Evolutionary conservation across 106 monocot genomes (phyloP).

Genomic region (Xerophyta viscosa): DNA sequence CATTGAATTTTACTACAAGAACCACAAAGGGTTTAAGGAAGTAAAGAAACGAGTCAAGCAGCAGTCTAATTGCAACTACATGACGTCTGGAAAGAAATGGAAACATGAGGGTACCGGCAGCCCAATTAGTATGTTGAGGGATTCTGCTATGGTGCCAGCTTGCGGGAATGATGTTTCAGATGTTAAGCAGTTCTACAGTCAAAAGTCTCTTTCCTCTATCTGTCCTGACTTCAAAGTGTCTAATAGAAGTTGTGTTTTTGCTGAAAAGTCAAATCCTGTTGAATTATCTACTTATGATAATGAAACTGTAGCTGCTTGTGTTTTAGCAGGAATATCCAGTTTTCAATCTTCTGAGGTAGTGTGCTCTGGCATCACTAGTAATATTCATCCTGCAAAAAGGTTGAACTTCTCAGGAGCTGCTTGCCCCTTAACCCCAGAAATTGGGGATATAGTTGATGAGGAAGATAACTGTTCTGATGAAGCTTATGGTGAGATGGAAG

Average conservation of each 20-base stretch:
- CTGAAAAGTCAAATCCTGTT: slow-evolving; percentile 14
- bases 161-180: slow-evolving; percentile 10
- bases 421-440: slow-evolving; percentile 17
- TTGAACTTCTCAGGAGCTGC: slow-evolving; percentile 12
- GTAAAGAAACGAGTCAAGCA: slow-evolving; percentile 55
- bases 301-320: slow-evolving; percentile 42
- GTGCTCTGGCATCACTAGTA: slow-evolving; percentile 57
- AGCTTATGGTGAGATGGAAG: slow-evolving; percentile 36
- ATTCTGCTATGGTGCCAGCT: slow-evolving; percentile 23
- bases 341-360: slow-evolving; percentile 60
- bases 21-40: slow-evolving; percentile 69
- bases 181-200: slow-evolving; percentile 15
- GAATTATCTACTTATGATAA: slow-evolving; percentile 24
- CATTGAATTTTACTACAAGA: slow-evolving; percentile 92
- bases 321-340: slow-evolving; percentile 41
- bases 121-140: slow-evolving; percentile 49
- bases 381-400: slow-evolving; percentile 42
- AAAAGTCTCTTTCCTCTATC: slow-evolving; percentile 7
- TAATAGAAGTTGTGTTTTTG: slow-evolving; percentile 6
- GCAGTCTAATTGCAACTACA: slow-evolving; percentile 23
- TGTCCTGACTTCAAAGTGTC: slow-evolving; percentile 16
- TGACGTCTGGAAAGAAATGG: slow-evolving; percentile 51
- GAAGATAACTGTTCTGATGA: slow-evolving; percentile 62
- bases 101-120: slow-evolving; percentile 31
- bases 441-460: slow-evolving; percentile 34